Base-by-base conservation (phyloP, 495 filamentous ascomycete species). In the Penicillium arizonense region DNA sequence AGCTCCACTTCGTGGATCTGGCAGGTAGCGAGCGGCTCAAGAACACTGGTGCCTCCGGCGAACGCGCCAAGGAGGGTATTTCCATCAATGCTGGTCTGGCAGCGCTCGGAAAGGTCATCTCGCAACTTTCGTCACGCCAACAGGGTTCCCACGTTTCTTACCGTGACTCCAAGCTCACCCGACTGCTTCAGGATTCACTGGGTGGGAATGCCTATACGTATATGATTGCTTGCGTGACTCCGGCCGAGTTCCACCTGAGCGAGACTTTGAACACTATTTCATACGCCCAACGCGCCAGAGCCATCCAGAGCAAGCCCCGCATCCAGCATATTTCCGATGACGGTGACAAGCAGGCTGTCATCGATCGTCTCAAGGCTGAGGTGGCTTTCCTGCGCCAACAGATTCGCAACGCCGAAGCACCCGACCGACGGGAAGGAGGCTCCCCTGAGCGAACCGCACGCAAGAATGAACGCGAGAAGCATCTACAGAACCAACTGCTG, bases 221-320 rank as follows among this genome's bases (percentile, higher is more conserved):
- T 71, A 97, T 99, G 94, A 92, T 99, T 75, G 94, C 94, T 26
- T 99, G 94, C 72, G 92, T 99, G 21, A 97, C 90, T 5, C 94
- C 92, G 5, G 91, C 91, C 12, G 93, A 96, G 62, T 99, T 97
- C 67, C 93, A 99, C 69, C 77, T 97, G 14, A 97, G 92, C 72
- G 94, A 99, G 72, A 97, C 94, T 1, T 76, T 99, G 36, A 99
- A 99, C 68, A 99, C 94, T 0, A 88, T 99, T 20, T 72, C 96
- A 67, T 99, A 99, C 72, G 94, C 94, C 23, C 94, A 97, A 74
- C 85, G 94, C 53, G 95, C 94, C 50, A 85, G 94, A 64, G 90
- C 90, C 0, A 99, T 99, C 53, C 94, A 99, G 74, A 96, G 90
- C 77, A 97, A 96, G 63, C 94, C 94, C 9, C 83, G 90, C 36